Percentiles rank a stretch among this genome's conserved stretches.
Evolutionary conservation across 495 filamentous ascomycete genomes (phyloP).

Genomic region (Penicillium cosmopolitanum): DNA sequence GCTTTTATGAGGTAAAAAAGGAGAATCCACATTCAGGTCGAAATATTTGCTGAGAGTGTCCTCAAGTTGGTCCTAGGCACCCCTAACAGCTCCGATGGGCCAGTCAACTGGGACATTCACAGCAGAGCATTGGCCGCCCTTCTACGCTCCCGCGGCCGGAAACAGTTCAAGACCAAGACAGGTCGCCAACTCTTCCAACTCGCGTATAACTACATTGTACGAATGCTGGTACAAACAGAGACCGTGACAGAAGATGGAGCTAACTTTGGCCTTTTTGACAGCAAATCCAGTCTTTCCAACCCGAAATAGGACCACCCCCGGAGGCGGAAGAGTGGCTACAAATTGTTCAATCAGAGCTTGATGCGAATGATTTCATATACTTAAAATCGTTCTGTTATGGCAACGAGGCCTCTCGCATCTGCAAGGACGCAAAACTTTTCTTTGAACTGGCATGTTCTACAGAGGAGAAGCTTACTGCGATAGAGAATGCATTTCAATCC

Average conservation of each 20-base stretch:
- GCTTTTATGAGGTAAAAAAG: too few relatives aligned
- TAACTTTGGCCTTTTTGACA: not conserved
- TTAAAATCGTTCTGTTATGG: slow-evolving; percentile 9
- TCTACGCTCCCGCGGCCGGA: not conserved
- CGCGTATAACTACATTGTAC: slow-evolving; percentile 10
- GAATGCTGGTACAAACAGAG: not conserved
- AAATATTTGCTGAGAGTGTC: too few relatives aligned
- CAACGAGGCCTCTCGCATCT: slow-evolving; percentile 7
- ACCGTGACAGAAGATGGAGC: too few relatives aligned
- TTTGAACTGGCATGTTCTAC: not conserved
- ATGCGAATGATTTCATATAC: not conserved
- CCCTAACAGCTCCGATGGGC: too few relatives aligned
- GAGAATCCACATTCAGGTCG: too few relatives aligned
- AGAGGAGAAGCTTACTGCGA: not conserved
- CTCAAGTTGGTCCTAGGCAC: too few relatives aligned
- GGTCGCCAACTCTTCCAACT: slow-evolving; percentile 12
- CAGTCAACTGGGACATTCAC: slow-evolving; percentile 7
- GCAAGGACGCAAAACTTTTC: not conserved
- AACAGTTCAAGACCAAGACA: slow-evolving; percentile 11
- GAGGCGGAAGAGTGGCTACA: slow-evolving; percentile 6
- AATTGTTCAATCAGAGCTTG: not conserved
- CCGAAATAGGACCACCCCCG: not conserved
- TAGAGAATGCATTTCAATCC: not conserved
- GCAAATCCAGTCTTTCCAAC: slow-evolving; percentile 11
- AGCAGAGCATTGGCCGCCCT: slow-evolving; percentile 1